These are phyloP conservation scores for Daldinia sp. DNA, from an alignment of 2,329 filamentous ascomycete species.

Conservation along the genomic window DNA sequence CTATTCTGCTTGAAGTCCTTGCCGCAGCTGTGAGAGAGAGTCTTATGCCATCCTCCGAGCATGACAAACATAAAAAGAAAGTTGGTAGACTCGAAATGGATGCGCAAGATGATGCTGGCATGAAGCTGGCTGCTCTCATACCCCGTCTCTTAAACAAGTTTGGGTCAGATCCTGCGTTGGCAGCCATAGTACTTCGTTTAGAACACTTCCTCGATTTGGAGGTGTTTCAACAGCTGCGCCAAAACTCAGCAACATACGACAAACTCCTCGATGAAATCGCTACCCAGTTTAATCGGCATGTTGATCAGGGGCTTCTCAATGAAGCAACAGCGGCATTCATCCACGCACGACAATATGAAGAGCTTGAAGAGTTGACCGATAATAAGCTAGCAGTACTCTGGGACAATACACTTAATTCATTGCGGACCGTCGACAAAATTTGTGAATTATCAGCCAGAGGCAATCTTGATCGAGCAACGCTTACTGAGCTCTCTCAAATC, in stretches of 20 bases:
- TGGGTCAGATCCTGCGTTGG: constrained; percentile 87
- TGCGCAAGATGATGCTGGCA: constrained; percentile 80
- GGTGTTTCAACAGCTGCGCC: constrained; percentile 87
- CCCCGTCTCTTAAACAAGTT: constrained; percentile 92
- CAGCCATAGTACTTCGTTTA: constrained; percentile 84
- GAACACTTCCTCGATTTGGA: constrained; percentile 89
- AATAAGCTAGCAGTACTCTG: constrained; percentile 84
- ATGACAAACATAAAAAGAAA: constrained; percentile 70
- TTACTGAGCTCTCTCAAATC: constrained; percentile 79
- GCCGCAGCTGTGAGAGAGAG: constrained; percentile 83
- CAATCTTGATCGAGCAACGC: constrained; percentile 72
- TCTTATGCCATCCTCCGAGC: constrained; percentile 74
- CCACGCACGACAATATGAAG: constrained; percentile 87
- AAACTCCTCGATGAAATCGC: constrained; percentile 90
- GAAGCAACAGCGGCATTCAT: constrained; percentile 87
- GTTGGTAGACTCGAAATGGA: constrained; percentile 73
- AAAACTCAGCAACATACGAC: constrained; percentile 84
- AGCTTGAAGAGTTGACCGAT: constrained; percentile 87
- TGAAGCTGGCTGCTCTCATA: constrained; percentile 81
- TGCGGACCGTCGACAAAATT: constrained; percentile 77
- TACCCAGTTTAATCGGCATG: constrained; percentile 93
- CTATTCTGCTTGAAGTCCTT: constrained; percentile 87
- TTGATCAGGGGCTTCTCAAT: constrained; percentile 83
- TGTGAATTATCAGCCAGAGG: constrained; percentile 79
- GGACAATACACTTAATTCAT: constrained; percentile 82